These are phyloP conservation scores for Aspergillus niger DNA, from an alignment of 2,329 filamentous ascomycete genomes.

Conservation along the genomic window DNA sequence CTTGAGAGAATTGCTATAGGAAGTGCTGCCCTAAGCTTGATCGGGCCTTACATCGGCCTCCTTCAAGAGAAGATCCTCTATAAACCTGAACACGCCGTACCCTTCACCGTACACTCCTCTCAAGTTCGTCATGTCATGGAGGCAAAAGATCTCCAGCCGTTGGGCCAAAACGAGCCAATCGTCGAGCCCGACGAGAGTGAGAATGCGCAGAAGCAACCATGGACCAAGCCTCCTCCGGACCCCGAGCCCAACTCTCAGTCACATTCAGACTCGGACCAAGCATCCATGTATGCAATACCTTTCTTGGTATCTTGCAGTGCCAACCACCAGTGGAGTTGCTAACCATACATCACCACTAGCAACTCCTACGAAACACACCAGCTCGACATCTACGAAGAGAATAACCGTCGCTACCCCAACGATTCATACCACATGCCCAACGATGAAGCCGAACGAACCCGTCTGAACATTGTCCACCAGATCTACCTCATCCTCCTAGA, in stretches of 20 bases:
- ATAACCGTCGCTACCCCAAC: slow-evolving; percentile 64
- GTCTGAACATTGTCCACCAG: slow-evolving; percentile 63
- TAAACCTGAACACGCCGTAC: slow-evolving; percentile 2
- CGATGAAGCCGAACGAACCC: slow-evolving; percentile 65
- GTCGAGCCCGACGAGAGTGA: slow-evolving; percentile 14
- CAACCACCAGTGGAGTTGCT: neutral
- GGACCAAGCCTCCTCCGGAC: neutral
- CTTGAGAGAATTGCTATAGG: neutral
- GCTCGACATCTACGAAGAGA: slow-evolving; percentile 61
- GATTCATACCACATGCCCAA: slow-evolving; percentile 67
- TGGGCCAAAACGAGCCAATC: slow-evolving; percentile 18
- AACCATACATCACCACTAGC: slow-evolving; percentile 26
- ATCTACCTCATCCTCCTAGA: slow-evolving; percentile 56
- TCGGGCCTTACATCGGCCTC: neutral
- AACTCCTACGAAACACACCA: slow-evolving; percentile 35
- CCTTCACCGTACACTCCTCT: neutral
- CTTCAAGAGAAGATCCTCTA: neutral
- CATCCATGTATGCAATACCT: slow-evolving; percentile 29
- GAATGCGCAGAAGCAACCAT: slow-evolving; percentile 14
- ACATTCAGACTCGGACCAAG: slow-evolving; percentile 21
- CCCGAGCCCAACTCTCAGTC: slow-evolving; percentile 11
- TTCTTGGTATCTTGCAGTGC: too few species aligned
- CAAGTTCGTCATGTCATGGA: slow-evolving; percentile 33
- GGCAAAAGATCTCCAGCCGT: slow-evolving; percentile 21
- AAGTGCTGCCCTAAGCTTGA: neutral